phyloP scores from a whole-genome alignment of 2,329 filamentous ascomycete species.

The Ophiostoma sp. region DNA sequence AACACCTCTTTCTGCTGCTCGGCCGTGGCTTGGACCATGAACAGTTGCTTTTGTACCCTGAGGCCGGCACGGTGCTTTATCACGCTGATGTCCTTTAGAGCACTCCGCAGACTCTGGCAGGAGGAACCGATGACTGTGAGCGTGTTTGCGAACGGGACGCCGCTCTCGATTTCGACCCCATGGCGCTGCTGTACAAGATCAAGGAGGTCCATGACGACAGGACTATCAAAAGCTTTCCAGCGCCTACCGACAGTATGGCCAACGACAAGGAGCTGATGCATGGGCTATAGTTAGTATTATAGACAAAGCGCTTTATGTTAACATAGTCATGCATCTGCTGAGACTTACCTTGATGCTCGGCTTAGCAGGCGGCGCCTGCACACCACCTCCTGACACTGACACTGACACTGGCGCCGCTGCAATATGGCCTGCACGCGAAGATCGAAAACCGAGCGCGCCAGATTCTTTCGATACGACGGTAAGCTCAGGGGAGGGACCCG shows the following conservation, averaged over 20 bases:
- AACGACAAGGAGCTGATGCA: not conserved
- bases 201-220: constrained; percentile 8
- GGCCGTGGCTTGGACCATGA: constrained; percentile 9
- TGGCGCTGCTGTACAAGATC: constrained; percentile 17
- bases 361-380: not conserved
- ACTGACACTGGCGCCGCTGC: not conserved
- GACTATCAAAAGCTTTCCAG: not conserved
- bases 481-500: not conserved
- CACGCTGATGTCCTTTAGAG: not conserved
- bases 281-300: no score
- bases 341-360: constrained; percentile 5
- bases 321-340: no score
- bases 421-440: no score
- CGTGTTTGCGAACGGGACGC: constrained; percentile 34
- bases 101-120: not conserved
- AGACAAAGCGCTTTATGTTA: no score
- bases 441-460: not conserved
- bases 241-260: not conserved
- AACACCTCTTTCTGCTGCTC: not conserved
- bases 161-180: constrained; percentile 14
- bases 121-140: not conserved
- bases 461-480: not conserved
- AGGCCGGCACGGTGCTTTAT: not conserved
- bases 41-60: not conserved
- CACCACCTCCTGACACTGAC: not conserved